These are phyloP conservation scores for Amylostereum areolatum DNA, from an alignment of 1,284 basidiomycete species.

Conservation along the genomic window DNA sequence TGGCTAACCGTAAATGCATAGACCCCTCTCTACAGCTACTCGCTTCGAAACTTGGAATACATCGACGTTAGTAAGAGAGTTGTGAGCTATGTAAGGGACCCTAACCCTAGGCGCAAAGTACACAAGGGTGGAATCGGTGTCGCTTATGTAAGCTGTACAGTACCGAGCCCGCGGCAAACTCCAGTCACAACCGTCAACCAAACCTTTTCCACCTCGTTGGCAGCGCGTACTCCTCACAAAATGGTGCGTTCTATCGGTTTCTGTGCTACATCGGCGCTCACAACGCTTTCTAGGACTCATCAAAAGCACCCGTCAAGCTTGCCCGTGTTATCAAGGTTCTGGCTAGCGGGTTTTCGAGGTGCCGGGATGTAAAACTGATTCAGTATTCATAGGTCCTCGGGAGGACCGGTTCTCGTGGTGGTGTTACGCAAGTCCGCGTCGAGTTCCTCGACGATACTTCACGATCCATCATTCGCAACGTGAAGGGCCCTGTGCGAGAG, in stretches of 20 bases:
- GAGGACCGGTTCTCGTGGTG: conserved; percentile 98
- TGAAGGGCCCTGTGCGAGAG: conserved; percentile 96
- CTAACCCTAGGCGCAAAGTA: too few relatives aligned
- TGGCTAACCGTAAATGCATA: neutral
- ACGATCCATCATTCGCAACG: conserved; percentile 98
- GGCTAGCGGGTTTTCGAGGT: neutral
- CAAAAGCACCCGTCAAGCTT: conserved; percentile 91
- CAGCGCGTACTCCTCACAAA: conserved; percentile 9
- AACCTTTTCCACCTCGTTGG: neutral
- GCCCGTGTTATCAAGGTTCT: conserved; percentile 92
- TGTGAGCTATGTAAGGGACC: too few relatives aligned
- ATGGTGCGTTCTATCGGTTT: conserved; percentile 13
- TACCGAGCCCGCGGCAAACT: neutral
- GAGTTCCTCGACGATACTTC: conserved; percentile 99
- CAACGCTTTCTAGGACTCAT: conserved; percentile 51
- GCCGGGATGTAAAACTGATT: too few relatives aligned
- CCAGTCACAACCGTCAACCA: neutral
- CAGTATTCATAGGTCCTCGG: conserved; percentile 75
- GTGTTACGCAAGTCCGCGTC: conserved; percentile 99
- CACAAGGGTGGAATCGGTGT: too few relatives aligned
- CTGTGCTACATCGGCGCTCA: neutral
- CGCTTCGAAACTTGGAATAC: neutral
- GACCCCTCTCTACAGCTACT: neutral
- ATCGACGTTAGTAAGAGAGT: neutral
- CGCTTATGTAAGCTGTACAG: too few relatives aligned